These are phyloP conservation scores for Naganishia antarctica DNA, from an alignment of 768 basidiomycete species.

Conservation along the genomic window DNA sequence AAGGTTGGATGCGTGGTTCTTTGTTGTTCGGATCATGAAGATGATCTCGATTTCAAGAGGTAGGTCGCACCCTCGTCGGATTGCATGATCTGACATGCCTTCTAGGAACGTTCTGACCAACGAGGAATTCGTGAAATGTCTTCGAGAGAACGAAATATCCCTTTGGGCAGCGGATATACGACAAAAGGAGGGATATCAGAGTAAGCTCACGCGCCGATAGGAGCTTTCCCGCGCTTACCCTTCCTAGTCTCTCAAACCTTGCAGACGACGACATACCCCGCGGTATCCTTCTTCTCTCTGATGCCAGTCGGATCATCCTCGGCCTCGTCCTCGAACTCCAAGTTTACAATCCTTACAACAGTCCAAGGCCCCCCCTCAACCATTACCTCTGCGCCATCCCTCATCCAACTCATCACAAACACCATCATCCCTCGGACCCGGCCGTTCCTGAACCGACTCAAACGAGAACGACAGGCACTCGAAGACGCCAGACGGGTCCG, in stretches of 20 bases:
- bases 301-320: constrained; percentile 59
- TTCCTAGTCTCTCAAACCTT: constrained; percentile 52
- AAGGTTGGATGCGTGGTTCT: constrained; percentile 75
- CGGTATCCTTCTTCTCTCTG: constrained; percentile 82
- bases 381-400: constrained; percentile 61
- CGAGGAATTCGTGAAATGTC: constrained; percentile 60
- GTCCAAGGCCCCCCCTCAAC: constrained; percentile 66
- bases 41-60: constrained; percentile 81
- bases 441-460: constrained; percentile 67
- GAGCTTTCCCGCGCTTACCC: constrained; percentile 46
- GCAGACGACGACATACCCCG: constrained; percentile 84
- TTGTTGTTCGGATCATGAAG: constrained; percentile 84
- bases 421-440: constrained; percentile 74
- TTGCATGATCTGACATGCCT: too few species aligned
- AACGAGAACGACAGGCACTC: constrained; percentile 49
- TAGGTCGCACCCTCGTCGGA: constrained; percentile 41
- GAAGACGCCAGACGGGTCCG: constrained; percentile 61
- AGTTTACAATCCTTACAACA: constrained; percentile 75
- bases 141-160: constrained; percentile 69
- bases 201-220: constrained; percentile 48
- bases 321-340: constrained; percentile 49
- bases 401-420: constrained; percentile 64
- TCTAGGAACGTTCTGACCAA: constrained; percentile 70
- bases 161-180: constrained; percentile 92
- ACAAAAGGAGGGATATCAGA: constrained; percentile 74